Evolutionary conservation across 495 filamentous ascomycete genomes (phyloP).

Genomic region (Arthonia radiata): DNA sequence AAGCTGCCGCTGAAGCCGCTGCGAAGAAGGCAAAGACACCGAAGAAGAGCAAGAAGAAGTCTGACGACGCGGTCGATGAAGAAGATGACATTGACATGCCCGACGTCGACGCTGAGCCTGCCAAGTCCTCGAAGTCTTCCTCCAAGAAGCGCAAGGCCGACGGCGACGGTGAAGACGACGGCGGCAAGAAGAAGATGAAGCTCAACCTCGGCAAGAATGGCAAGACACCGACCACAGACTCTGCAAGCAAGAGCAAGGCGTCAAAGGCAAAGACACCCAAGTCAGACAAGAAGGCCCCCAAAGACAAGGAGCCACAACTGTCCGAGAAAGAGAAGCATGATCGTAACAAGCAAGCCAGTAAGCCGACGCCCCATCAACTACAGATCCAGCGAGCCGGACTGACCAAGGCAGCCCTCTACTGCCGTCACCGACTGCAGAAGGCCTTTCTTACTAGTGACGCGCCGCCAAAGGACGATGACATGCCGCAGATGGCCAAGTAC

Average conservation of each 20-base stretch:
- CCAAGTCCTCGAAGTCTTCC: no score
- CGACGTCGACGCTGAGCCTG: no score
- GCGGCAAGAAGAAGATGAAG: conserved; percentile 40
- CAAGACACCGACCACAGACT: conserved; percentile 27
- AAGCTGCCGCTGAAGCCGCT: no score
- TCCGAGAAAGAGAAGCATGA: conserved; percentile 29
- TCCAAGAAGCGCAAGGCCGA: conserved; percentile 45
- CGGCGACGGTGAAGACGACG: conserved; percentile 37
- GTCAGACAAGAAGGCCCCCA: conserved; percentile 27
- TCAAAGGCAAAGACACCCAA: conserved; percentile 21
- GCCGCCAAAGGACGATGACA: conserved; percentile 67
- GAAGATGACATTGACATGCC: no score
- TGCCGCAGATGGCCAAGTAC: conserved; percentile 58
- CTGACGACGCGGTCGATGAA: conserved; percentile 38
- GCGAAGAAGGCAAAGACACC: no score
- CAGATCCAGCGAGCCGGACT: no score
- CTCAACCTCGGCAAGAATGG: conserved; percentile 33
- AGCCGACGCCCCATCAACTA: no score
- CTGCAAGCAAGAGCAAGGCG: conserved; percentile 15
- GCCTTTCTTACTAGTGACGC: conserved; percentile 64
- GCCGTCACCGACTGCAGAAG: conserved; percentile 76
- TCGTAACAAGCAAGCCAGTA: no score
- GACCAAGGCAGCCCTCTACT: conserved; percentile 40
- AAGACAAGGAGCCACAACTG: conserved; percentile 13
- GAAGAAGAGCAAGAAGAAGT: conserved; percentile 41